Percentiles rank a stretch among this genome's conserved stretches.
These are phyloP conservation scores for Penicillium fuscoglaucum DNA, from an alignment of 2,329 filamentous ascomycete species.

Conservation along the genomic window DNA sequence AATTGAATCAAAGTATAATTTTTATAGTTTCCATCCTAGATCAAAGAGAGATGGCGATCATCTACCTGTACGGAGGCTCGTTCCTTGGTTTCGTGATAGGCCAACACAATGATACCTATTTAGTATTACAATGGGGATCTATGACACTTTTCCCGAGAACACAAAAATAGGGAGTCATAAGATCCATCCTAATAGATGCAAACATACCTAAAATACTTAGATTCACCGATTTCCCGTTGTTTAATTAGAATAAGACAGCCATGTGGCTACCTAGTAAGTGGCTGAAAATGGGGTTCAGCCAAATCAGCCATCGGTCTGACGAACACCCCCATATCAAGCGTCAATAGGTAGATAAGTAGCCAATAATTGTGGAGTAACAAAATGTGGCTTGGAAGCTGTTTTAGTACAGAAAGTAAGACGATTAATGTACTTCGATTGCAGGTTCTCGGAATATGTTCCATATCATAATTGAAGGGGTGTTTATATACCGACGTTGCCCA, in stretches of 20 bases:
- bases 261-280: not conserved
- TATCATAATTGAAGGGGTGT: conserved; percentile 16
- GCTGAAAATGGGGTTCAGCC: conserved; percentile 1
- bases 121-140: not conserved
- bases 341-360: not conserved
- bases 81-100: not conserved
- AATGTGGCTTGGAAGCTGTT: not conserved
- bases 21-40: not conserved
- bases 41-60: conserved; percentile 8
- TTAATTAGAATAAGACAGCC: not conserved
- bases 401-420: not conserved
- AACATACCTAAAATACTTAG: not conserved
- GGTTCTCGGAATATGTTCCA: not conserved
- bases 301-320: not conserved
- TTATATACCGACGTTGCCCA: conserved; percentile 25
- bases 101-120: not conserved
- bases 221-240: not conserved
- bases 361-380: not conserved
- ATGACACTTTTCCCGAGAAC: not conserved
- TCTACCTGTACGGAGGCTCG: not conserved
- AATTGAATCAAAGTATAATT: not conserved
- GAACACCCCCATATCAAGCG: not conserved
- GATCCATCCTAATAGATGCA: not conserved
- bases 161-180: not conserved
- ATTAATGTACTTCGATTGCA: not conserved